Conservation (phyloP, 192 early-diverging fungal species). For the Coemansia sp. region DNA sequence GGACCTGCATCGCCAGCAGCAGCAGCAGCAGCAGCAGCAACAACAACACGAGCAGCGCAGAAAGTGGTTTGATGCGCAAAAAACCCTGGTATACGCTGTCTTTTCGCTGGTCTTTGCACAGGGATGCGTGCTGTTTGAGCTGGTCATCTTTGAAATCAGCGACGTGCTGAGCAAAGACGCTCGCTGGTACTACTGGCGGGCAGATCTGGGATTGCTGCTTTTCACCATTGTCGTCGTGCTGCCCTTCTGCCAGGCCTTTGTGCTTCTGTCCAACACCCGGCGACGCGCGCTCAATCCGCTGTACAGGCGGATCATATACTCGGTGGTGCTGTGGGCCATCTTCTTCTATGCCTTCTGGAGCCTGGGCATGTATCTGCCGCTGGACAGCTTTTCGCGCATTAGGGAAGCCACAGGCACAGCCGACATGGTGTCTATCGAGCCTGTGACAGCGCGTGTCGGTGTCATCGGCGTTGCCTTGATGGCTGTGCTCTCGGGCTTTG, state of each 20-base stretch:
- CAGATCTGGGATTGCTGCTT: slow-evolving; percentile 68
- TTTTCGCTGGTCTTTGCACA: slow-evolving; percentile 81
- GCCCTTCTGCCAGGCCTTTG: slow-evolving; percentile 75
- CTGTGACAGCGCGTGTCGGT: slow-evolving; percentile 80
- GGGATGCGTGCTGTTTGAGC: slow-evolving; percentile 76
- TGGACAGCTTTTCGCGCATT: slow-evolving; percentile 55
- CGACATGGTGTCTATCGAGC: slow-evolving; percentile 61
- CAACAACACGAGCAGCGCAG: slow-evolving; percentile 19
- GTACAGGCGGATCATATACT: slow-evolving; percentile 31
- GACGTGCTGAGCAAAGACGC: slow-evolving; percentile 67
- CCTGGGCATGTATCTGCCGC: slow-evolving; percentile 63
- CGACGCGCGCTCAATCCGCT: slow-evolving; percentile 30
- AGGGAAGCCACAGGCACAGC: slow-evolving; percentile 39
- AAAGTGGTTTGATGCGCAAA: slow-evolving; percentile 53
- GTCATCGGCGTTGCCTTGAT: slow-evolving; percentile 92
- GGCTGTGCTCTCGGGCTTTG: slow-evolving; percentile 91
- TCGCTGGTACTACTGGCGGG: slow-evolving; percentile 76
- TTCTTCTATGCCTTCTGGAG: slow-evolving; percentile 65
- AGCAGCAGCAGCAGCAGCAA: slow-evolving; percentile 23
- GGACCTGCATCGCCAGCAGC: slow-evolving; percentile 33
- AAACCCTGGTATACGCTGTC: slow-evolving; percentile 65
- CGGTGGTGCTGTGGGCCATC: slow-evolving; percentile 44
- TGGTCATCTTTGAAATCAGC: slow-evolving; percentile 82
- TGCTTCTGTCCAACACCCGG: slow-evolving; percentile 57
- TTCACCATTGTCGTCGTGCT: slow-evolving; percentile 69